Conservation (phyloP, 2,329 filamentous ascomycete genomes). For the Epicoccum sorghinum region DNA sequence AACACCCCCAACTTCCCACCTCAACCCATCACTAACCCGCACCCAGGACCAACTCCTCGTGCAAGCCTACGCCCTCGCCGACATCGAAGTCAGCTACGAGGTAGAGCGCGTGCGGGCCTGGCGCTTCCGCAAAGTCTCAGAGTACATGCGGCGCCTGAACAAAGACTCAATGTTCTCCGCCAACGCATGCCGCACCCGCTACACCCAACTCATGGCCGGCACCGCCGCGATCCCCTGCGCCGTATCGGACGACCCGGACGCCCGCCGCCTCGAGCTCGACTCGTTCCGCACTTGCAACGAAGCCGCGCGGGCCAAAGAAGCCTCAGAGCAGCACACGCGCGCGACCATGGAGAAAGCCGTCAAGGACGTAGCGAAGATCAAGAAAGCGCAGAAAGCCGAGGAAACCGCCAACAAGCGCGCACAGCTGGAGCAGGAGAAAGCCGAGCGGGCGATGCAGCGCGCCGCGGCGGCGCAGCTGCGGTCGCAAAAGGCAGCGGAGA, state of each 20-base stretch:
- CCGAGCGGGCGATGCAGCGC: constrained; percentile 29
- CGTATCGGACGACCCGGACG: constrained; percentile 48
- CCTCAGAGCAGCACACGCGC: constrained; percentile 23
- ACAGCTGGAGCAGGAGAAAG: constrained; percentile 23
- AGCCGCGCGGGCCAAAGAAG: constrained; percentile 26
- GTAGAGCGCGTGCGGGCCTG: constrained; percentile 49
- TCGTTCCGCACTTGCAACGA: constrained; percentile 27
- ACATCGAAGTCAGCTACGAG: constrained; percentile 51
- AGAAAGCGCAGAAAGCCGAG: constrained; percentile 33
- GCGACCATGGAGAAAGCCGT: constrained; percentile 19
- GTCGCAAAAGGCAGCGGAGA: constrained; percentile 22
- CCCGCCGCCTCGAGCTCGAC: constrained; percentile 42
- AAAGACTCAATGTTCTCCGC: constrained; percentile 52
- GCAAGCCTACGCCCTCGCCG: constrained; percentile 49
- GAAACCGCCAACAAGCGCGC: constrained; percentile 26
- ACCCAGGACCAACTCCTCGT: constrained; percentile 53
- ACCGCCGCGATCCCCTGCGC: constrained; percentile 54
- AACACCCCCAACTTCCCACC: neutral
- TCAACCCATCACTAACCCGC: neutral
- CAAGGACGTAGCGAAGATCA: constrained; percentile 25
- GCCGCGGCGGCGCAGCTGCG: constrained; percentile 28
- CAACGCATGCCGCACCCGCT: constrained; percentile 55
- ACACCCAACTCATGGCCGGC: constrained; percentile 49
- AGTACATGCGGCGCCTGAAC: constrained; percentile 50
- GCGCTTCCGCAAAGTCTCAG: constrained; percentile 54